Percentiles rank a stretch among this genome's conserved stretches.
These are phyloP conservation scores for Termitomyces eurrhizus DNA, from an alignment of 768 basidiomycete species.

Conservation along the genomic window DNA sequence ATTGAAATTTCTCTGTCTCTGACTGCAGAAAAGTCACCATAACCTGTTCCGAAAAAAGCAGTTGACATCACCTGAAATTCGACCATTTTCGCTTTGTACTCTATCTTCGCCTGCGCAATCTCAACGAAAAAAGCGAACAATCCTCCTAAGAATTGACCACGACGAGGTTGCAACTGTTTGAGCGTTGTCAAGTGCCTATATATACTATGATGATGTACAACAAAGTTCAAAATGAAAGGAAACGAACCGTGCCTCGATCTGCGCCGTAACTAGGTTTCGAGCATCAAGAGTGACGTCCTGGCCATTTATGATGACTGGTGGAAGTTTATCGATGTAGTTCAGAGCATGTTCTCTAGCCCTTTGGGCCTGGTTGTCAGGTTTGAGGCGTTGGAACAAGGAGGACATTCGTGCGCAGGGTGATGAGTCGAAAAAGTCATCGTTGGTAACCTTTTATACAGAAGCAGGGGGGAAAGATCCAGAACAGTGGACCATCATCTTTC, in stretches of 20 bases:
- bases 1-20: not conserved
- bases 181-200: not conserved
- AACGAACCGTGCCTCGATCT: not conserved
- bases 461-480: not conserved
- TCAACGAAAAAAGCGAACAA: not conserved
- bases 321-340: not conserved
- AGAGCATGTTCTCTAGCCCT: not conserved
- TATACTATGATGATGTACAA: too few relatives aligned
- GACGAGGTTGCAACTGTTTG: not conserved
- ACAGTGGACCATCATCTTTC: too few relatives aligned
- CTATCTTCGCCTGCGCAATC: not conserved
- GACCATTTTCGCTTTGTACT: not conserved
- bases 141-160: not conserved
- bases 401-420: not conserved
- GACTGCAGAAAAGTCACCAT: not conserved
- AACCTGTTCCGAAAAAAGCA: not conserved
- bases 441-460: not conserved
- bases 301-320: not conserved
- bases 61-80: not conserved
- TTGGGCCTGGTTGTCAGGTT: not conserved
- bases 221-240: not conserved
- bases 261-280: not conserved
- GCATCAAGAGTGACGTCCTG: not conserved
- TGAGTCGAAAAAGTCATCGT: not conserved
- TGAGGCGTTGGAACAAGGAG: not conserved